Percentiles rank a stretch among this genome's conserved stretches.
These are phyloP conservation scores for Pseudocercospora musae DNA, from an alignment of 2,329 filamentous ascomycete species.

Conservation along the genomic window DNA sequence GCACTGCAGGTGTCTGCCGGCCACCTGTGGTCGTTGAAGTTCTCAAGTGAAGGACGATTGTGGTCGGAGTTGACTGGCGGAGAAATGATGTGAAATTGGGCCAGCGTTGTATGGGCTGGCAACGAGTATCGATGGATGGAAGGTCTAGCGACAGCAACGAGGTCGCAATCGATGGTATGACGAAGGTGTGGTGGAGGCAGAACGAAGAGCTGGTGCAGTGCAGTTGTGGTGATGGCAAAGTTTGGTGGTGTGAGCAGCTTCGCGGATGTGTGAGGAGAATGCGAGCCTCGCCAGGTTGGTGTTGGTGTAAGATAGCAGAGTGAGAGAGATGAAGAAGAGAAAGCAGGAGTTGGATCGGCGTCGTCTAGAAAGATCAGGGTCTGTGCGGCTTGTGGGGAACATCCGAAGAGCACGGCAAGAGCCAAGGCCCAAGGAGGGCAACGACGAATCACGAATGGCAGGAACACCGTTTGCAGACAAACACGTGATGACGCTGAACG, in stretches of 20 bases:
- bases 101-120: background rate
- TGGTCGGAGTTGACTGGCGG: background rate
- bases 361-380: background rate
- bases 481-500: background rate
- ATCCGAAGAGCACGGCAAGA: background rate
- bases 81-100: background rate
- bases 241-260: constrained; percentile 1
- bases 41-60: background rate
- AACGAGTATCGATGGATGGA: constrained; percentile 3
- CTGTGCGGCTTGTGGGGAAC: background rate
- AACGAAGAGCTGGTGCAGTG: background rate
- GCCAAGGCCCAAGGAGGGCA: too few species aligned
- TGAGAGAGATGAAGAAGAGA: background rate
- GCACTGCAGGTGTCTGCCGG: constrained; percentile 28
- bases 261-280: background rate
- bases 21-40: constrained; percentile 27
- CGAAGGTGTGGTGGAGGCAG: background rate
- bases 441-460: background rate
- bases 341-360: constrained; percentile 6
- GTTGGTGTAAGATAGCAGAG: background rate
- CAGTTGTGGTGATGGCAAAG: background rate
- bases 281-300: background rate
- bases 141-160: constrained; percentile 7
- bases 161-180: constrained; percentile 4
- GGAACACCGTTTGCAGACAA: background rate